Percentiles rank a stretch among this genome's conserved stretches.
phyloP scores from a whole-genome alignment of 2,329 filamentous ascomycete genomes.

The Graphilbum ipis-grandicollis region DNA sequence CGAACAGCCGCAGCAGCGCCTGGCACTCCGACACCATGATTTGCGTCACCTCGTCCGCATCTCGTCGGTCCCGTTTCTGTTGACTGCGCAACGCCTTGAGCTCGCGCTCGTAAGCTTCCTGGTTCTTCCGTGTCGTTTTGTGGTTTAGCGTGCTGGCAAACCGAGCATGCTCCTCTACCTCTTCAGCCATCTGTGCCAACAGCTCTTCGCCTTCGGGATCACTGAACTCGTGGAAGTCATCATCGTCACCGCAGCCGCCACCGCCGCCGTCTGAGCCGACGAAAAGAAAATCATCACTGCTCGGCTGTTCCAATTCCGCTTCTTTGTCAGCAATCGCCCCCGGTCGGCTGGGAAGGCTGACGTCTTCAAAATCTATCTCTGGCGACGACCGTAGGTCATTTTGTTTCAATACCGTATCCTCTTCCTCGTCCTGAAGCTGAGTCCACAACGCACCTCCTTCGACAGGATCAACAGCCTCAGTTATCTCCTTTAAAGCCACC shows the following conservation, averaged over 20 bases:
- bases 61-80: conserved; percentile 87
- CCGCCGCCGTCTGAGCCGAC: not conserved
- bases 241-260: conserved; percentile 32
- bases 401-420: not conserved
- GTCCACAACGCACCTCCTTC: not conserved
- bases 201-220: conserved; percentile 89
- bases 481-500: no score
- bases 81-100: conserved; percentile 76
- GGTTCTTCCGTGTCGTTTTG: conserved; percentile 50
- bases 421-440: no score
- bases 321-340: not conserved
- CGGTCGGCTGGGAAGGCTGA: conserved; percentile 13
- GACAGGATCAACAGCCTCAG: no score
- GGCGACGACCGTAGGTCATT: conserved; percentile 5
- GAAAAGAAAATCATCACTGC: not conserved
- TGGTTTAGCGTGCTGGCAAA: conserved; percentile 81
- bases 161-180: conserved; percentile 84
- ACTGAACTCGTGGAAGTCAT: conserved; percentile 52
- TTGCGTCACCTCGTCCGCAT: conserved; percentile 92
- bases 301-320: not conserved
- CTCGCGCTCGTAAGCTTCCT: conserved; percentile 71
- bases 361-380: conserved; percentile 20
- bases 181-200: conserved; percentile 66
- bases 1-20: conserved; percentile 74
- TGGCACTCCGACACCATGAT: conserved; percentile 95